Evolutionary conservation across 306 rosid species (phyloP), one percentile per base, ranked within the genome.

Genomic region (Acacia crassicarpa): DNA sequence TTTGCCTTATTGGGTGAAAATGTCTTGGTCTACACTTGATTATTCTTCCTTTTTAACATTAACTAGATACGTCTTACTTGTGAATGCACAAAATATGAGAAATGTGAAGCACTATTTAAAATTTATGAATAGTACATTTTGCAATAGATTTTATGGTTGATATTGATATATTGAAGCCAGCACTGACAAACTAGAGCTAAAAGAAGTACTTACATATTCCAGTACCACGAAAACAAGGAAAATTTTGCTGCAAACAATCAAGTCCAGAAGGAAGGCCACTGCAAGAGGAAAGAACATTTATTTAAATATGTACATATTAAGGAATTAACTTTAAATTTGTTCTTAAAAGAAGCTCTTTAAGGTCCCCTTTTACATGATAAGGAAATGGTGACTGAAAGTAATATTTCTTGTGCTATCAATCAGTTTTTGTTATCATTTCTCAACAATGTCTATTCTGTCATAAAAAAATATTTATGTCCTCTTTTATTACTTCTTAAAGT

Each of bases 221-320:
- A 38, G 41, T 5, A 30, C 90, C 97, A 22, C 84, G 78, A 54
- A 84, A 76, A 88, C 98, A 94, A 70, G 94, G 91, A 74, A 92
- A 94, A 46, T 68, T 76, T 67, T 48, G 84, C 74, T 94, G 98
- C 54, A 49, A 14, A 49, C 54, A 49, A 49, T 30, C 2, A 2
- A 30, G 32, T 30, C 32, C 32, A 30, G 32, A 30, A 30, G 32
- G 32, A 30, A 30, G 54, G 54, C 54, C 54, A 58, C 97, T 92
- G 86, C 81, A 85, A 89, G 66, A 66, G 25, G 77, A 23, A 67
- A 67, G 68, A n/a, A 12, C 59, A 63, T 38, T 17, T 51, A 51
- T 16, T 51, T 51, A 12, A 63, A 13, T 27, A 15, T 65, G 10
- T 15, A 65, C 44, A 33, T 32, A 33, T 25, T 63, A 65, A 32